A percentile compares a stretch with the other conserved stretches of the same genome.
Evolutionary conservation across 2,329 filamentous ascomycete species (phyloP).

Genomic region (Penicillium sp.): DNA sequence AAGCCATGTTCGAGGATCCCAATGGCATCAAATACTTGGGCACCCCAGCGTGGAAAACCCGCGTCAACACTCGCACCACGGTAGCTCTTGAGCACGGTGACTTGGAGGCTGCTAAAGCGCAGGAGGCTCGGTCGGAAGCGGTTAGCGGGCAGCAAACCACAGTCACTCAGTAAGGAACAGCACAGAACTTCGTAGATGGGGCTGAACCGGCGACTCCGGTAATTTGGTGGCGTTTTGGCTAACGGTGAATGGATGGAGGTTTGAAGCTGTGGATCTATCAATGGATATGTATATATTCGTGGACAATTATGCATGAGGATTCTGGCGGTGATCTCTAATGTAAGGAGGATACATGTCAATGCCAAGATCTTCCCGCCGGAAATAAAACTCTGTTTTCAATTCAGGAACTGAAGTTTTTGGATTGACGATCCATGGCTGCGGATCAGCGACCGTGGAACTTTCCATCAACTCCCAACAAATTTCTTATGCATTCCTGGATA

Average conservation of each 20-base stretch:
- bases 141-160: not conserved
- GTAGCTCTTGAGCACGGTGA: conserved; percentile 21
- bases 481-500: not conserved
- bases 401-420: not conserved
- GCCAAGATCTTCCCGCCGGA: not conserved
- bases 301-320: no score
- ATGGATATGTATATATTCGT: no score
- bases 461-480: not conserved
- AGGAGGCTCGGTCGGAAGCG: not conserved
- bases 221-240: no score
- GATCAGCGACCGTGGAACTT: not conserved
- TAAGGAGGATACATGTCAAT: not conserved
- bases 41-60: conserved; percentile 43
- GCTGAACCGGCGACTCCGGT: no score
- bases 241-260: no score
- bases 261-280: no score
- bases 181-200: no score
- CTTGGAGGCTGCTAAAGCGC: conserved; percentile 14
- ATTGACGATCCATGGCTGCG: not conserved
- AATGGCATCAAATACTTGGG: conserved; percentile 27
- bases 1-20: conserved; percentile 26
- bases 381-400: not conserved
- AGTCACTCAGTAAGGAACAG: not conserved
- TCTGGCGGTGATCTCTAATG: no score
- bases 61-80: conserved; percentile 14